Evolutionary conservation across 1,139 yeast genomes (phyloP).

Genomic region (Debaryomycetaceae sp.): DNA sequence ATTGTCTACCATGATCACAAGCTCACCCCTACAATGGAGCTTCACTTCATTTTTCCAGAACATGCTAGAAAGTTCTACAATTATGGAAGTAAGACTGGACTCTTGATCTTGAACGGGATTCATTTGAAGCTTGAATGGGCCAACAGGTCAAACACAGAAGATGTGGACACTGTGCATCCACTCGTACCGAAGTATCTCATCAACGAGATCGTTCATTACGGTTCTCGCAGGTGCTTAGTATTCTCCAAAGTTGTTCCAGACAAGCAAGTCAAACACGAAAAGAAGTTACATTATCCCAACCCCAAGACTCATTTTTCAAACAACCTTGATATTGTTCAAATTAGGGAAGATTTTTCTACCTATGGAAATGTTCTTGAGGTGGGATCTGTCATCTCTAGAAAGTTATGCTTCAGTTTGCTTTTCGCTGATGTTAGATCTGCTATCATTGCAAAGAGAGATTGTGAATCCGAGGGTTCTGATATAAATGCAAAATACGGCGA

Average conservation of each 20-base stretch:
- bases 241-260: constrained; percentile 26
- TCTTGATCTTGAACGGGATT: constrained; percentile 61
- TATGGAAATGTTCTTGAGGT: constrained; percentile 66
- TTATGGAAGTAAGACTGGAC: constrained; percentile 50
- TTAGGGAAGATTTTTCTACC: constrained; percentile 47
- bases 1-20: constrained; percentile 24
- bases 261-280: constrained; percentile 16
- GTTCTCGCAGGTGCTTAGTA: constrained; percentile 34
- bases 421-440: constrained; percentile 64
- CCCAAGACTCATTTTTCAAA: constrained; percentile 29
- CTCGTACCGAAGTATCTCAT: constrained; percentile 23
- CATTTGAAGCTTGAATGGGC: constrained; percentile 44
- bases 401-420: constrained; percentile 59
- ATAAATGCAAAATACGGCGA: constrained; percentile 46
- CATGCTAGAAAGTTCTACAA: constrained; percentile 56
- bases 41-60: constrained; percentile 51
- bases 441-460: constrained; percentile 54
- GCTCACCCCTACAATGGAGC: constrained; percentile 28
- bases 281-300: constrained; percentile 29
- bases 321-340: constrained; percentile 24
- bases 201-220: constrained; percentile 25
- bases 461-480: constrained; percentile 29
- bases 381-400: constrained; percentile 64
- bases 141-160: constrained; percentile 19
- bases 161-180: constrained; percentile 25